Evolutionary conservation across 2,329 filamentous ascomycete genomes (phyloP), one percentile per base, ranked within the genome.

Genomic region (Ceratocystis variospora): DNA sequence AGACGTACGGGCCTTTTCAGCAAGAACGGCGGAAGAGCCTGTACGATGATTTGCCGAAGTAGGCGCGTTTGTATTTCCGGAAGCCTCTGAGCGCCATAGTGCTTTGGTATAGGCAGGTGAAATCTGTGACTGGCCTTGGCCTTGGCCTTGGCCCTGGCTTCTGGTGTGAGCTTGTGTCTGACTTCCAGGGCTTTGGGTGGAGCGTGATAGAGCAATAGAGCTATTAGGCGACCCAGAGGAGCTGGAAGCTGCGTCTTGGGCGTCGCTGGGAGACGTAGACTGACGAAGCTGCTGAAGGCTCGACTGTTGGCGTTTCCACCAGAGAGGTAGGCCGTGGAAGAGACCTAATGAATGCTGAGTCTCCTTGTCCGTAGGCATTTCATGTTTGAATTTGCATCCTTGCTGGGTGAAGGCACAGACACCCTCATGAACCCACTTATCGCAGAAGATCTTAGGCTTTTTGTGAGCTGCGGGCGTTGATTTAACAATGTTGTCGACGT

Each of bases 351-450:
- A 79, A 55, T 82, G 77, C 70, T 95, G 83, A 0, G 85, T 88
- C 0, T 79, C 77, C 63, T 79, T 79, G 69, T 91, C 85, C 31
- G 77, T 75, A 0, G 92, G 92, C 88, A 96, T 96, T 73, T 94
- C 89, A 74, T 96, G 92, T 77, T 91, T 93, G 79, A 86, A 96
- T 70, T 87, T 85, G 77, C 92, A 96, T 0, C 92, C 91, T 72
- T 92, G 87, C 73, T 95, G 89, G 2, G 83, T 86, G 74, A 90
- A 96, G 69, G 88, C 88, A 73, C 92, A 96, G 55, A 89, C 84
- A 22, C 90, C 91, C 67, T 88, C 87, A 71, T 89, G 86, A 65
- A 96, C 87, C 91, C 91, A 96, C 75, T 93, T 90, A 67, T 90
- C 89, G 76, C 91, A 96, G 75, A 88, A 96, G 28, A 87, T 78